A percentile compares a stretch with the other conserved stretches of the same genome.
phyloP scores from a whole-genome alignment of 192 early-diverging fungal species.

The Chytriomyces sp. region DNA sequence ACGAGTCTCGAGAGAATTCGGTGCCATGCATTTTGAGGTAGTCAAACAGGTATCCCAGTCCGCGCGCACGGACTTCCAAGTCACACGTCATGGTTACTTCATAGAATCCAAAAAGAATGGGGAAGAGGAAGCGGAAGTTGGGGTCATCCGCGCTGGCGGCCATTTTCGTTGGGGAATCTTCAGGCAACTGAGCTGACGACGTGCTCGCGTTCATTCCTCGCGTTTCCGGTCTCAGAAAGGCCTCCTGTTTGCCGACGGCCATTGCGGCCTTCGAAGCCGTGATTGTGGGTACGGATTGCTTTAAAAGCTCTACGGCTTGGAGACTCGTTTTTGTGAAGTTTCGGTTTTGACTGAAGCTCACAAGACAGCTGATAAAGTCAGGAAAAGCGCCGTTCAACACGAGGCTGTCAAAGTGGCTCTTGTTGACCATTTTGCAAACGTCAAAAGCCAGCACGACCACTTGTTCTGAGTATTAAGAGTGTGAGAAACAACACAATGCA shows the following conservation, averaged over 20 bases:
- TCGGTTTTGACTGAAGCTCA: slow-evolving; percentile 68
- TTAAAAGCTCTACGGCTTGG: slow-evolving; percentile 53
- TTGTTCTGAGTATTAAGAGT: slow-evolving; percentile 46
- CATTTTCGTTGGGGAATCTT: too few species aligned
- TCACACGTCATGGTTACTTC: slow-evolving; percentile 89
- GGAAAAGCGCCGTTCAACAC: slow-evolving; percentile 52
- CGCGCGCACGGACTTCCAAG: slow-evolving; percentile 87
- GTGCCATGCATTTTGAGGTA: slow-evolving; percentile 75
- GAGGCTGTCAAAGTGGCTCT: slow-evolving; percentile 66
- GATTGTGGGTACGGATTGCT: slow-evolving; percentile 47
- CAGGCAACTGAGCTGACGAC: not conserved
- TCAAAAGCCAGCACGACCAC: slow-evolving; percentile 76
- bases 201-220: not conserved
- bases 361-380: slow-evolving; percentile 51
- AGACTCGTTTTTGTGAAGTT: slow-evolving; percentile 67
- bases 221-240: not conserved
- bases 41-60: slow-evolving; percentile 81
- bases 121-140: slow-evolving; percentile 70
- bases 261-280: not conserved
- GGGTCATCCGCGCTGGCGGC: slow-evolving; percentile 52
- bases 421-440: slow-evolving; percentile 61
- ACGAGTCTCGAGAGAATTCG: slow-evolving; percentile 72
- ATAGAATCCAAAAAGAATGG: slow-evolving; percentile 82
- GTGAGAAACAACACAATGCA: slow-evolving; percentile 43
- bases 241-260: not conserved